Evolutionary conservation across 768 basidiomycete species (phyloP), one percentile per base, ranked within the genome.

Genomic region (Suillus weaverae): DNA sequence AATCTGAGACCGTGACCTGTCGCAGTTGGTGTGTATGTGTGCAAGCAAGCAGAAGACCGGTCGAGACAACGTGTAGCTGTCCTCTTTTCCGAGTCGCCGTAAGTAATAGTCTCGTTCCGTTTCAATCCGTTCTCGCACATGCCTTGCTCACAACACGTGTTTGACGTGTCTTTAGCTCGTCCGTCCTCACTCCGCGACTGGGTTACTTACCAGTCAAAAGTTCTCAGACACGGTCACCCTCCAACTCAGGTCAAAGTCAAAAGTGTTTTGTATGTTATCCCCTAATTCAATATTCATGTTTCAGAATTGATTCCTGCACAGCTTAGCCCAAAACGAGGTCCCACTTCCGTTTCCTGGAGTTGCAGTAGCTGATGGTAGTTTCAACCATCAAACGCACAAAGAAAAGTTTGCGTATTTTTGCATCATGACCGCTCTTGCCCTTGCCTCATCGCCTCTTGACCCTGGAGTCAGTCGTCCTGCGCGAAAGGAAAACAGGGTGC

Each of bases 71-170:
- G 67, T 69, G 67, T 62, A 22, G 53, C n/a, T 51, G 55, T 46
- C 57, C 41, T 53, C 64, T 62, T 38, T 30, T 39, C 38, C 57
- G 57, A 20, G 39, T 59, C 30, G 26, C 39, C 4, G 63, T 63
- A 55, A 50, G 63, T 60, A 64, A 62, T 68, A 66, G 54, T 60
- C 57, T 66, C 60, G 38, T 61, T 43, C 43, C 16, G 35, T 50
- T 50, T 50, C 14, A 50, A 50, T 66, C 67, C 61, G 61, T 65
- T 65, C 61, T 54, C 16, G 62, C 46, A 59, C 62, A 43, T 81
- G 77, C 77, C 78, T 78, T 57, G 61, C 68, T 50, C 59, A 63
- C 32, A 81, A 83, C 83, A 84, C 83, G 83, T 85, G 83, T 80
- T 73, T 68, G 60, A 65, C 74, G 63, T 65, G 64, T 30, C 63